Conservation (phyloP, 2,329 filamentous ascomycete genomes). For the Lachnellula occidentalis region DNA sequence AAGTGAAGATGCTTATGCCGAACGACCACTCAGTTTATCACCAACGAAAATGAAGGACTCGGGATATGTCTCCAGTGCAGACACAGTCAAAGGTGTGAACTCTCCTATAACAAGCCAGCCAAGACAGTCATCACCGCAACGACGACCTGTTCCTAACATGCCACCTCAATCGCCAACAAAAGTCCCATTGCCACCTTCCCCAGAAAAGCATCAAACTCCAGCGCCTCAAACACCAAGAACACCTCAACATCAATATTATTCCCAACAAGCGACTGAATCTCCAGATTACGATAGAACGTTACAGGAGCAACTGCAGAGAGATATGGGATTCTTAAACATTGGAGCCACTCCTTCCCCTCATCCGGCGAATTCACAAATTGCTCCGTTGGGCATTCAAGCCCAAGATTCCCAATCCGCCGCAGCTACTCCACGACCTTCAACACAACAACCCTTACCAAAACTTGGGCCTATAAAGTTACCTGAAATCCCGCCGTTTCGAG, state of each 20-base stretch:
- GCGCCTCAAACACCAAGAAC: constrained; percentile 43
- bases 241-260: constrained; percentile 41
- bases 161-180: constrained; percentile 48
- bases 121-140: constrained; percentile 55
- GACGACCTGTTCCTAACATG: constrained; percentile 43
- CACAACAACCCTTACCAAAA: constrained; percentile 33
- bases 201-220: constrained; percentile 40
- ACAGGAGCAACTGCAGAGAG: constrained; percentile 58
- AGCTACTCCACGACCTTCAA: constrained; percentile 21
- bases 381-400: constrained; percentile 20
- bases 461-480: constrained; percentile 32
- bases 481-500: constrained; percentile 33
- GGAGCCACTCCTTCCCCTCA: constrained; percentile 25
- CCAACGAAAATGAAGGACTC: constrained; percentile 46
- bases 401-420: constrained; percentile 15
- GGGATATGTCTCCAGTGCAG: constrained; percentile 32
- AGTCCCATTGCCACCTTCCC: constrained; percentile 55
- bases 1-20: constrained; percentile 44
- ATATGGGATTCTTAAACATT: constrained; percentile 54
- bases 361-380: constrained; percentile 17
- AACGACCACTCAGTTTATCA: constrained; percentile 45
- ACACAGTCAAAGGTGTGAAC: constrained; percentile 49
- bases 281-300: constrained; percentile 56
- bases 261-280: constrained; percentile 42
- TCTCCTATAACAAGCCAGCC: constrained; percentile 42